phyloP scores from a whole-genome alignment of 2,329 filamentous ascomycete genomes.

The Purpureocillium lavendulum region DNA sequence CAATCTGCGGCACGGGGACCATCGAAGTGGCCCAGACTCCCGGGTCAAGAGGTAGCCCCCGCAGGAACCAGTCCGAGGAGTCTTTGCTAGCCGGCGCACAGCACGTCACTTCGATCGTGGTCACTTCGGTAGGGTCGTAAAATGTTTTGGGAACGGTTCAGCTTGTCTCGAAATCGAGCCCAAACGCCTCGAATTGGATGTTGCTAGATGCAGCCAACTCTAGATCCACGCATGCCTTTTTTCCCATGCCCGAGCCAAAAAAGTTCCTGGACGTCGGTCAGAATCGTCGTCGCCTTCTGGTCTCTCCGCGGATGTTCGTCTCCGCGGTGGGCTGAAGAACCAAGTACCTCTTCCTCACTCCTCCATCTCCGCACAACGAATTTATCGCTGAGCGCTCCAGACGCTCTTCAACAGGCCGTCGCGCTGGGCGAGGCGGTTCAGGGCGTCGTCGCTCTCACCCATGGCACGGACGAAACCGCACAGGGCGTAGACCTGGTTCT shows the following conservation, averaged over 20 bases:
- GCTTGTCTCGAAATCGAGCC: conserved; percentile 35
- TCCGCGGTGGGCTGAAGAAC: background rate
- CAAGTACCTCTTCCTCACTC: background rate
- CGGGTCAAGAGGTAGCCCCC: conserved; percentile 30
- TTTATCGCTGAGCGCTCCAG: conserved; percentile 71
- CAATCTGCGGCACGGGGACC: conserved; percentile 51
- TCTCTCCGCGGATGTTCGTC: background rate
- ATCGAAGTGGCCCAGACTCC: conserved; percentile 50
- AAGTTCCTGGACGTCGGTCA: conserved; percentile 14
- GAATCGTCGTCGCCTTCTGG: conserved; percentile 3
- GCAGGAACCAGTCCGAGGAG: conserved; percentile 35
- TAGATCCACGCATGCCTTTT: conserved; percentile 31
- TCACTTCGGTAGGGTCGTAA: conserved; percentile 15
- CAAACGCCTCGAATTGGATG: conserved; percentile 37
- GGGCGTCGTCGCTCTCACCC: conserved; percentile 93
- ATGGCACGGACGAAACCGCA: conserved; percentile 96
- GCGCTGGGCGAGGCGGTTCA: conserved; percentile 92
- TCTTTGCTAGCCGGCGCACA: conserved; percentile 44
- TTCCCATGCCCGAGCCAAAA: conserved; percentile 24
- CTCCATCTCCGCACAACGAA: conserved; percentile 8
- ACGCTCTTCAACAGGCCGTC: conserved; percentile 97
- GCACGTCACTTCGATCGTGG: conserved; percentile 16
- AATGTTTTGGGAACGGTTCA: conserved; percentile 10
- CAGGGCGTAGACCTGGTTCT: conserved; percentile 95
- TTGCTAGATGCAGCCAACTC: conserved; percentile 35